A percentile compares a stretch with the other conserved stretches of the same genome.
These are phyloP conservation scores for Saccharomyces jurei DNA, from an alignment of 805 yeast genomes.

Conservation along the genomic window DNA sequence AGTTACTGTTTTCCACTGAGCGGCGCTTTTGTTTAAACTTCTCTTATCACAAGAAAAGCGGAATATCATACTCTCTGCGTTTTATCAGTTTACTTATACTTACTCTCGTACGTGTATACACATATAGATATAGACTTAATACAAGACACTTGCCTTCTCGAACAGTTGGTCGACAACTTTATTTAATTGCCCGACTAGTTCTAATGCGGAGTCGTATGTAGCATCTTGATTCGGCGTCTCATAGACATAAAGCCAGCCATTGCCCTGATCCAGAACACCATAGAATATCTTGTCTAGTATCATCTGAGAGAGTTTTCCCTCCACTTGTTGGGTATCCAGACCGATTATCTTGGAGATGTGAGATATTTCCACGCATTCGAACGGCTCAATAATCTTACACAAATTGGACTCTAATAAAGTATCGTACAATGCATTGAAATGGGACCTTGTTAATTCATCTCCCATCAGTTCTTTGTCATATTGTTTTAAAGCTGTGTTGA, in stretches of 20 bases:
- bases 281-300: constrained; percentile 89
- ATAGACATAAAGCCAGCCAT: constrained; percentile 91
- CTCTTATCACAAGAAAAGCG: not conserved
- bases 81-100: not conserved
- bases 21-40: not conserved
- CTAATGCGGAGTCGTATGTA: constrained; percentile 79
- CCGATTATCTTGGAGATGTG: constrained; percentile 86
- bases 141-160: constrained; percentile 84
- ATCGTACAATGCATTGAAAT: constrained; percentile 87
- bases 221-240: constrained; percentile 85
- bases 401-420: constrained; percentile 87
- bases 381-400: constrained; percentile 91
- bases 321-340: constrained; percentile 77
- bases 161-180: constrained; percentile 82
- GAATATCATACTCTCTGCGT: not conserved
- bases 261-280: constrained; percentile 96
- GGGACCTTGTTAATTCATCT: constrained; percentile 84
- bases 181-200: constrained; percentile 79
- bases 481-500: constrained; percentile 70
- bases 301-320: constrained; percentile 93
- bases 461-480: constrained; percentile 70
- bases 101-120: not conserved
- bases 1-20: not conserved
- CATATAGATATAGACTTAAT: constrained; percentile 32
- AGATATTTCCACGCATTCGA: constrained; percentile 87